These are phyloP conservation scores for Colletotrichum navitas DNA, from an alignment of 2,329 filamentous ascomycete genomes.

Conservation along the genomic window DNA sequence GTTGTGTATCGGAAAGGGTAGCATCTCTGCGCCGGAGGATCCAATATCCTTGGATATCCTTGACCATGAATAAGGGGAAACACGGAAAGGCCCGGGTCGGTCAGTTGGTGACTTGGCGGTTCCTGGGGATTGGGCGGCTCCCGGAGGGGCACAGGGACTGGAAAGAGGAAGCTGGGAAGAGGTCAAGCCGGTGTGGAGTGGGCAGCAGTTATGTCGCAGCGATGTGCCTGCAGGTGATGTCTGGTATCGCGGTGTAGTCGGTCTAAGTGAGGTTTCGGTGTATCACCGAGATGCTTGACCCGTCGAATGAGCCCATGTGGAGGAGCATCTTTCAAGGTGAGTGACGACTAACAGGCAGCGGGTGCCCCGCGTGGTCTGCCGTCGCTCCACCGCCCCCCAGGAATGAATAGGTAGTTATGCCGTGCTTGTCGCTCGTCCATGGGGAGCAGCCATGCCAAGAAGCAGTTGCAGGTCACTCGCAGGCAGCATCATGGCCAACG, in stretches of 20 bases:
- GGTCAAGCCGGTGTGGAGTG: background rate
- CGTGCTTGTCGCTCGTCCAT: conserved; percentile 7
- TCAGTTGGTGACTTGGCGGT: background rate
- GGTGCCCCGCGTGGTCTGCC: background rate
- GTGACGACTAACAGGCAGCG: background rate
- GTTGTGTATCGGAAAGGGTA: conserved; percentile 11
- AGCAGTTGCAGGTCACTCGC: conserved; percentile 25
- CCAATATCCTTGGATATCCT: conserved; percentile 21
- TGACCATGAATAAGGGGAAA: background rate
- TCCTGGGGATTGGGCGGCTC: conserved; percentile 1
- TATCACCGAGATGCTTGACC: conserved; percentile 17
- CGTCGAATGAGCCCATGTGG: background rate
- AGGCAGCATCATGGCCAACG: conserved; percentile 17
- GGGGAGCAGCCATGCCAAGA: conserved; percentile 17
- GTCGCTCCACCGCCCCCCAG: conserved; percentile 3
- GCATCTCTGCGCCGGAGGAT: conserved; percentile 20
- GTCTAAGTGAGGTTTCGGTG: conserved; percentile 9
- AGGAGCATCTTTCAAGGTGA: conserved; percentile 3
- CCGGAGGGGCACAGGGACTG: background rate
- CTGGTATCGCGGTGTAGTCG: background rate
- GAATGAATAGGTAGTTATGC: background rate
- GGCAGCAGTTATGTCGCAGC: background rate
- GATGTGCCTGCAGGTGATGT: conserved; percentile 21
- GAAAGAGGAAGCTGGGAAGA: background rate
- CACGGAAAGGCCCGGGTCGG: conserved; percentile 14